Evolutionary conservation across 2,329 filamentous ascomycete species (phyloP).

Genomic region (Lachnellula cervina): DNA sequence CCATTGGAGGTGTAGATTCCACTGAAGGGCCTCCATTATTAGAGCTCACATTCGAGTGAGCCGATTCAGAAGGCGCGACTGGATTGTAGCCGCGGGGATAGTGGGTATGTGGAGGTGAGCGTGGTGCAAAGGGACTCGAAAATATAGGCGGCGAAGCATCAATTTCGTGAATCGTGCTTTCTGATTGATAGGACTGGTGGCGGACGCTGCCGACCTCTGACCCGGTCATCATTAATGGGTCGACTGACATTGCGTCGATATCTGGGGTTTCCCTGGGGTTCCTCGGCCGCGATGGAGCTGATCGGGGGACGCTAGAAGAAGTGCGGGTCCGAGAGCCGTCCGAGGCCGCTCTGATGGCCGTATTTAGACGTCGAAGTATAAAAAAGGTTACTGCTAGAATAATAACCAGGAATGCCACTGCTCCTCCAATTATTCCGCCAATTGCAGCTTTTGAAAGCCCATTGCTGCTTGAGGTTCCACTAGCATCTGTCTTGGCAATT

Average conservation of each 20-base stretch:
- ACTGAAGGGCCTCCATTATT: slow-evolving; percentile 12
- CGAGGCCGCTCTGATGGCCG: slow-evolving; percentile 32
- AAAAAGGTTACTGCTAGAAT: slow-evolving; percentile 44
- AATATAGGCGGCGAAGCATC: slow-evolving; percentile 21
- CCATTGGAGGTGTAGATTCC: slow-evolving; percentile 15
- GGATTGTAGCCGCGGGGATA: slow-evolving; percentile 20
- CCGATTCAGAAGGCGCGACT: slow-evolving; percentile 18
- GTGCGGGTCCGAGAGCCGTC: slow-evolving; percentile 15
- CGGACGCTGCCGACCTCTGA: slow-evolving; percentile 18
- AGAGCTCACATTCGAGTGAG: slow-evolving; percentile 9
- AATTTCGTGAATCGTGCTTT: slow-evolving; percentile 16
- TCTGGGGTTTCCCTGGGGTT: slow-evolving; percentile 8
- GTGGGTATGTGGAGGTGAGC: slow-evolving; percentile 12
- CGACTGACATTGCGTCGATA: slow-evolving; percentile 25
- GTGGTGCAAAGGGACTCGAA: slow-evolving; percentile 16
- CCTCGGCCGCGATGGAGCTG: slow-evolving; percentile 4
- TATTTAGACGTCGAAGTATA: slow-evolving; percentile 45
- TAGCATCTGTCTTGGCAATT: slow-evolving; percentile 25
- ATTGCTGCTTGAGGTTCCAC: slow-evolving; percentile 31
- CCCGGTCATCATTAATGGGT: slow-evolving; percentile 27
- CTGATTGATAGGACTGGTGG: slow-evolving; percentile 10
- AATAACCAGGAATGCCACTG: slow-evolving; percentile 43
- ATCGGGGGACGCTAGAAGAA: slow-evolving; percentile 14
- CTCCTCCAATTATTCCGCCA: slow-evolving; percentile 51
- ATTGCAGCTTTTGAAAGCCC: slow-evolving; percentile 35